Evolutionary conservation across 2,329 filamentous ascomycete species (phyloP).

Genomic region (Lasiodiplodia sp.): DNA sequence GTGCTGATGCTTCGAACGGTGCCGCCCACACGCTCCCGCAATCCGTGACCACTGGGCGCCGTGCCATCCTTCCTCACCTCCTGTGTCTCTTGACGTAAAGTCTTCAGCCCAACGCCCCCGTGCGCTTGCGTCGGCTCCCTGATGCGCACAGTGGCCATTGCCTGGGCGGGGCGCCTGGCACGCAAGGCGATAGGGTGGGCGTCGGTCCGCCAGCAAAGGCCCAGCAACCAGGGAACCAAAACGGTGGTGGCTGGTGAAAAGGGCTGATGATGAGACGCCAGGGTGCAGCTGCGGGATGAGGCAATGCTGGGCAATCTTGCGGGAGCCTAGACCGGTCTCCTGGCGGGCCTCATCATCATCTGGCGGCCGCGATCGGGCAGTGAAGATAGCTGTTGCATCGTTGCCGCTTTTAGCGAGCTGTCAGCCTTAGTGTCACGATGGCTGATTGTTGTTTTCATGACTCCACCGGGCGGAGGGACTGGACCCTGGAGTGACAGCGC

Average conservation of each 20-base stretch:
- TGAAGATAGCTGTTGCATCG: neutral
- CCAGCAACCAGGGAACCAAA: neutral
- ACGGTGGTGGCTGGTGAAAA: neutral
- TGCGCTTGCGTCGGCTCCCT: neutral
- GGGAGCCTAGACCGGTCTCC: neutral
- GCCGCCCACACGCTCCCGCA: neutral
- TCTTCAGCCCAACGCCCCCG: neutral
- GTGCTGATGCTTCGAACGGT: neutral
- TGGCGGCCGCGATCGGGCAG: neutral
- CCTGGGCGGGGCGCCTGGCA: neutral
- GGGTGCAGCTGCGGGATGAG: neutral
- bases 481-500: neutral
- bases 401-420: neutral
- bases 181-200: neutral
- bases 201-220: neutral
- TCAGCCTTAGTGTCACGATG: neutral
- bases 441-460: neutral
- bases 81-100: neutral
- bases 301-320: neutral
- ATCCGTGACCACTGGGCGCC: slow-evolving; percentile 8
- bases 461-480: neutral
- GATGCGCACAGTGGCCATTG: neutral
- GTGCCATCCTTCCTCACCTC: neutral
- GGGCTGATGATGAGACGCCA: neutral
- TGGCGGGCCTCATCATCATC: neutral